A percentile compares a stretch with the other conserved stretches of the same genome.
phyloP scores from a whole-genome alignment of 2,329 filamentous ascomycete species.

The Talaromyces sp. region DNA sequence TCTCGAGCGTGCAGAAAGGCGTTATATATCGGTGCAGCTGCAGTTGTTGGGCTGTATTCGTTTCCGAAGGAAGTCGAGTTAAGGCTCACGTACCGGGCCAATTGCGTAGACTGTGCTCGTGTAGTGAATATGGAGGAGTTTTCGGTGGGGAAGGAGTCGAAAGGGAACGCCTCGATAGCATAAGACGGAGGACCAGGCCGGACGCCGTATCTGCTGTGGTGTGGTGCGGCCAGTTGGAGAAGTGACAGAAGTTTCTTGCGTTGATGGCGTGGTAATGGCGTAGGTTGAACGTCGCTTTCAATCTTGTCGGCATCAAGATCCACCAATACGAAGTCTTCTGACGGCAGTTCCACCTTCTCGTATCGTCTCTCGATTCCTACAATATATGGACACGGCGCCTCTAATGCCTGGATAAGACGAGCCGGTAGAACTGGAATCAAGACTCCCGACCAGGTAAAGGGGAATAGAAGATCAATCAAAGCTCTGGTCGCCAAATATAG shows the following conservation, averaged over 20 bases:
- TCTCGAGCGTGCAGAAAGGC: slow-evolving; percentile 76
- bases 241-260: slow-evolving; percentile 84
- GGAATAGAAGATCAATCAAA: slow-evolving; percentile 80
- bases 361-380: slow-evolving; percentile 93
- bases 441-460: slow-evolving; percentile 87
- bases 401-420: slow-evolving; percentile 80
- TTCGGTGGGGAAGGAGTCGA: slow-evolving; percentile 85
- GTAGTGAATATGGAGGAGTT: slow-evolving; percentile 75
- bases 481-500: slow-evolving; percentile 87
- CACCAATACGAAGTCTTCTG: slow-evolving; percentile 92
- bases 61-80: slow-evolving; percentile 81
- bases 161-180: slow-evolving; percentile 86
- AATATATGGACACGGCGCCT: slow-evolving; percentile 95
- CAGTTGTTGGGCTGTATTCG: slow-evolving; percentile 53
- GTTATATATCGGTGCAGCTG: slow-evolving; percentile 75
- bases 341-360: slow-evolving; percentile 61
- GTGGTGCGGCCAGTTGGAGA: slow-evolving; percentile 83
- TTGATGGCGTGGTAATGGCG: slow-evolving; percentile 78
- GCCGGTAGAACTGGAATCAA: slow-evolving; percentile 90
- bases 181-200: slow-evolving; percentile 85
- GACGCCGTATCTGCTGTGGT: slow-evolving; percentile 82
- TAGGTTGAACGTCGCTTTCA: slow-evolving; percentile 75
- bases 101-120: slow-evolving; percentile 63
- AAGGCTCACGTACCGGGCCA: slow-evolving; percentile 82
- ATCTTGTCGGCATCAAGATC: slow-evolving; percentile 90